phyloP scores from a whole-genome alignment of 140 eudicot species.

The Ambrosia hybrid region DNA sequence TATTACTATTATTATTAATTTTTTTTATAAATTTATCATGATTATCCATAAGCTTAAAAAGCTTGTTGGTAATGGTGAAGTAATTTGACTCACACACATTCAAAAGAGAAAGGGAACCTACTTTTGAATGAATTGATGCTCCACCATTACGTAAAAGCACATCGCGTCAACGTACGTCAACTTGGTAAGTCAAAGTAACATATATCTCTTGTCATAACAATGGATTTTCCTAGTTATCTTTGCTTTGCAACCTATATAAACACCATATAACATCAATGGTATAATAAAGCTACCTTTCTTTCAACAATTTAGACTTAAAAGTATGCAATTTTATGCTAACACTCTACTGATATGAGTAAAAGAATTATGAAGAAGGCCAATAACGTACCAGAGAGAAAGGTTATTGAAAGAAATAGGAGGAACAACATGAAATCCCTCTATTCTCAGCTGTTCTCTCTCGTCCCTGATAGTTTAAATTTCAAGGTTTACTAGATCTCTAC shows the following conservation, averaged over 20 bases:
- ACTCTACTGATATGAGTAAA: not conserved
- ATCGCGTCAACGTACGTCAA: conserved; percentile 9
- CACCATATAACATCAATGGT: not conserved
- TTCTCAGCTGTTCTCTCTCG: conserved; percentile 44
- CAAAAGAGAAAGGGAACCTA: not conserved
- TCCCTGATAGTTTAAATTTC: conserved; percentile 32
- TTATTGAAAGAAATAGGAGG: conserved; percentile 47
- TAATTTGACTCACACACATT: conserved; percentile 12
- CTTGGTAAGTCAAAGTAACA: not conserved
- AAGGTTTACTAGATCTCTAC: conserved; percentile 24
- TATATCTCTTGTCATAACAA: no score
- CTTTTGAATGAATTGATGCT: conserved; percentile 9
- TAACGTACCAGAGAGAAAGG: conserved; percentile 36
- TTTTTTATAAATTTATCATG: not conserved
- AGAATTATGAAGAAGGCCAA: not conserved
- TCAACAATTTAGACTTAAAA: not conserved
- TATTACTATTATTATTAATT: not conserved
- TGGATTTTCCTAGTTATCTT: not conserved
- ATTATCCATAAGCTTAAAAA: not conserved
- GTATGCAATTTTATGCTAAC: not conserved
- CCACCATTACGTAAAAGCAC: conserved; percentile 15
- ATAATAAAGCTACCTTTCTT: not conserved
- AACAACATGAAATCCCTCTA: conserved; percentile 47
- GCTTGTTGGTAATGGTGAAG: not conserved
- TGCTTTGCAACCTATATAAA: not conserved